Percentiles rank a stretch among this genome's conserved stretches.
phyloP scores from a whole-genome alignment of 345 rosid species.

The Carallia brachiata region DNA sequence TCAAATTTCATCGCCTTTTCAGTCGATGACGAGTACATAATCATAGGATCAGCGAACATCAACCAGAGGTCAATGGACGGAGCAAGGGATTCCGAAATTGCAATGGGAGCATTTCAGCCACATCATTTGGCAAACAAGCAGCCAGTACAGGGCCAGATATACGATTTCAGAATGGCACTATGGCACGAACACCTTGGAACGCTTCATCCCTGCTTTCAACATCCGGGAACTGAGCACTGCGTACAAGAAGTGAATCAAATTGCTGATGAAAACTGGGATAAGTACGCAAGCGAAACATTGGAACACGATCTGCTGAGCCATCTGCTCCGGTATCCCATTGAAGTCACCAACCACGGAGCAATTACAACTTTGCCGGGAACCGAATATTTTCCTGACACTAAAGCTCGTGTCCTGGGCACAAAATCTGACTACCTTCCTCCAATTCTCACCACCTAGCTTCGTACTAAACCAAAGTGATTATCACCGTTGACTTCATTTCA shows the following conservation, averaged over 20 bases:
- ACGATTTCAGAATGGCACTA: constrained; percentile 57
- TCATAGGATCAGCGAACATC: constrained; percentile 86
- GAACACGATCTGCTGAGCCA: constrained; percentile 41
- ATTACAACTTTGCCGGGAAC: constrained; percentile 37
- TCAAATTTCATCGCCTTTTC: background rate
- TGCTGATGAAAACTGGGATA: constrained; percentile 46
- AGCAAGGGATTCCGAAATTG: constrained; percentile 74
- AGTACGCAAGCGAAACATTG: constrained; percentile 26
- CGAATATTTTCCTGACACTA: constrained; percentile 66
- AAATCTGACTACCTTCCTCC: constrained; percentile 51
- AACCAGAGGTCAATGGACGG: constrained; percentile 96
- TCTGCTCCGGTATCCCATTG: constrained; percentile 65
- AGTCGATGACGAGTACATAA: constrained; percentile 93
- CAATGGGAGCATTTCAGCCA: constrained; percentile 89
- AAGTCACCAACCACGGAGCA: constrained; percentile 35
- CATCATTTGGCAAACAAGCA: constrained; percentile 33
- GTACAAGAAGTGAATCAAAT: constrained; percentile 29
- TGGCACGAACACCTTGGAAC: constrained; percentile 61
- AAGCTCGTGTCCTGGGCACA: constrained; percentile 55
- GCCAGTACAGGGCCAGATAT: constrained; percentile 49
- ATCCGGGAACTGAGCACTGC: constrained; percentile 47
- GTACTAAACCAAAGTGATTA: too few relatives aligned
- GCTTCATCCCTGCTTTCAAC: background rate
- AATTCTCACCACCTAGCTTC: constrained; percentile 54
- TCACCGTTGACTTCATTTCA: background rate